Evolutionary conservation across 805 yeast genomes (phyloP).

Genomic region (Wickerhamomyces rabaulensis): DNA sequence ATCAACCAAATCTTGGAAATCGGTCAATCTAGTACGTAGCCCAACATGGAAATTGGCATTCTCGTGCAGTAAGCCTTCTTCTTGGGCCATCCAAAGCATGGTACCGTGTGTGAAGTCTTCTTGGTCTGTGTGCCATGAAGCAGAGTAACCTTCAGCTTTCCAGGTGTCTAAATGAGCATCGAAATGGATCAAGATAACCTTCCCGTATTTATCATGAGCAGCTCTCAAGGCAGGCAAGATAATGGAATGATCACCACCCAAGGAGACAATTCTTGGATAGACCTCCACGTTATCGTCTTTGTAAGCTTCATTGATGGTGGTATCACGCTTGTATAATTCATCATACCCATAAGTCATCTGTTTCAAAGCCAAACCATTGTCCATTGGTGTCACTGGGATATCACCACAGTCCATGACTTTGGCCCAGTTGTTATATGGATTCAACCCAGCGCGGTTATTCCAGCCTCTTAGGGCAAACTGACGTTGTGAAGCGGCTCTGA

Average conservation of each 20-base stretch:
- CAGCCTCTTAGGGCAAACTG: constrained; percentile 67
- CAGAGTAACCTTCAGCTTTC: constrained; percentile 68
- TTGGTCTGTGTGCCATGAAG: constrained; percentile 49
- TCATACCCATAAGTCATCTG: constrained; percentile 57
- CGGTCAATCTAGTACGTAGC: constrained; percentile 66
- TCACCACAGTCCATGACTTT: constrained; percentile 62
- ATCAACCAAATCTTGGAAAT: constrained; percentile 57
- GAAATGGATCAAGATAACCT: constrained; percentile 62
- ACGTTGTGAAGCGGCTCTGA: constrained; percentile 63
- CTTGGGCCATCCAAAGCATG: constrained; percentile 66
- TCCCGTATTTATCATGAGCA: constrained; percentile 54
- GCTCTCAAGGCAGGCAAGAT: constrained; percentile 70
- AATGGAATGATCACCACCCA: constrained; percentile 84
- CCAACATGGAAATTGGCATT: constrained; percentile 69
- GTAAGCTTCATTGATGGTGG: constrained; percentile 3
- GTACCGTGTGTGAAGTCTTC: constrained; percentile 76
- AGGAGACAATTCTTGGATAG: constrained; percentile 61
- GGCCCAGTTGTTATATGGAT: constrained; percentile 54
- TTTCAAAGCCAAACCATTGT: constrained; percentile 55
- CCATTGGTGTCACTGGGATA: constrained; percentile 64
- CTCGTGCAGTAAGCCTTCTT: constrained; percentile 54
- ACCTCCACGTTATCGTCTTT: constrained; percentile 2
- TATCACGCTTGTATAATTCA: constrained; percentile 39
- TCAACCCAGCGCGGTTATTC: constrained; percentile 57
- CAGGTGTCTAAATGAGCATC: constrained; percentile 85